Conservation (phyloP, 257 asterid species). For the Cinchona pubescens region DNA sequence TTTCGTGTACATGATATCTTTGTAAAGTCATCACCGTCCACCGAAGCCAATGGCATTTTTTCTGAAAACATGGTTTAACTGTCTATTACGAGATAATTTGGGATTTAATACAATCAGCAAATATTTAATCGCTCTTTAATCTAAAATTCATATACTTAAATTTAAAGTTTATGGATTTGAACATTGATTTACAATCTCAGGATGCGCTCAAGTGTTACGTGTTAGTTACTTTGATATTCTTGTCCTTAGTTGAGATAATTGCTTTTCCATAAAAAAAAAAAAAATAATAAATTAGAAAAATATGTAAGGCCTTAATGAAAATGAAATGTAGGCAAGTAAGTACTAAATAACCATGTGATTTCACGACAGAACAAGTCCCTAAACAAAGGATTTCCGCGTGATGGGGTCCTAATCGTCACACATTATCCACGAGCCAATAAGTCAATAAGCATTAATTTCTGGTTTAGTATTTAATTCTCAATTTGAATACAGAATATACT, state of each 20-base stretch:
- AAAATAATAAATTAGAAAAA: neutral
- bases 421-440: neutral
- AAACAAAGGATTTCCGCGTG: conserved; percentile 8
- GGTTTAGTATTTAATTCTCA: neutral
- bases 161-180: no score
- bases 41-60: neutral
- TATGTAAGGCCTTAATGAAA: neutral
- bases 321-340: neutral
- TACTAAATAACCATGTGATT: neutral
- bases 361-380: neutral
- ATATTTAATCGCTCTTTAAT: no score
- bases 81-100: no score
- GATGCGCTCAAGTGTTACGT: no score
- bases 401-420: neutral
- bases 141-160: no score
- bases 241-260: neutral
- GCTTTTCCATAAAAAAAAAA: no score
- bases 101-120: no score
- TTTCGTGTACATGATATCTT: neutral
- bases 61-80: neutral
- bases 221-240: neutral
- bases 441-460: neutral
- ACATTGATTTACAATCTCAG: no score
- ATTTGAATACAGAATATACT: neutral
- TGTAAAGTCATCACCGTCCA: neutral